Base-by-base conservation (phyloP, 2,329 filamentous ascomycete genomes). In the Salinomyces thailandicus region DNA sequence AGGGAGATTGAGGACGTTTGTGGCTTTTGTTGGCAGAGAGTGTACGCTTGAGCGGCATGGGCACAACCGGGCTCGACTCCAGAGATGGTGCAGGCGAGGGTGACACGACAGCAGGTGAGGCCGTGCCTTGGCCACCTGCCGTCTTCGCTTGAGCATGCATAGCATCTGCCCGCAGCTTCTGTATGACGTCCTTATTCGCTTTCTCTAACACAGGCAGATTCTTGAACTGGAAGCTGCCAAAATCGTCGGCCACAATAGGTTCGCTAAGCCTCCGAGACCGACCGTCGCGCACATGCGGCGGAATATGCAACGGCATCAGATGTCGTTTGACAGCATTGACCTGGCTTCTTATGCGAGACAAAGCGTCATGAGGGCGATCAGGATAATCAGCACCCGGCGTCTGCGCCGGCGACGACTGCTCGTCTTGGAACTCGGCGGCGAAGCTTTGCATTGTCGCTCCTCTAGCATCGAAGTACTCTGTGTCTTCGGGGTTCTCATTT, bases 141-240 rank as follows among this genome's bases (percentile, higher is more conserved):
- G 60, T 39, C 46, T 76, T 74, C 42, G 69, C 69, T 49, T 78
- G 75, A 22, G 71, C 69, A 51, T 80, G 86, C 64, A 95, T 72
- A 3, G 91, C 87, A 60, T 96, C 87, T 15, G 87, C 85, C 8
- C 87, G 79, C 39, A 98, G 69, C 59, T 96, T 96, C 52, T 96
- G 87, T 19, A 98, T 94, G 18, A 96, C 86, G 52, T 98, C 91
- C 58, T 98, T 98, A 62, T 98, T 98, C 37, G 91, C 91, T 60
- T 95, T 96, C 53, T 96, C 91, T 13, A 98, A 70, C 14, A 96
- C 89, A 0, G 89, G 87, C 33, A 98, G 66, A 51, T 98, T 98
- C 65, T 98, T 98, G 70, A 94, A 98, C 26, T 85, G 77, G 61
- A 98, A 98, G 44, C 77, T 86, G 19, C 91, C 91, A 67, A 98